These are phyloP conservation scores for Leucocoprinus sp. DNA, from an alignment of 768 basidiomycete genomes.

Conservation along the genomic window DNA sequence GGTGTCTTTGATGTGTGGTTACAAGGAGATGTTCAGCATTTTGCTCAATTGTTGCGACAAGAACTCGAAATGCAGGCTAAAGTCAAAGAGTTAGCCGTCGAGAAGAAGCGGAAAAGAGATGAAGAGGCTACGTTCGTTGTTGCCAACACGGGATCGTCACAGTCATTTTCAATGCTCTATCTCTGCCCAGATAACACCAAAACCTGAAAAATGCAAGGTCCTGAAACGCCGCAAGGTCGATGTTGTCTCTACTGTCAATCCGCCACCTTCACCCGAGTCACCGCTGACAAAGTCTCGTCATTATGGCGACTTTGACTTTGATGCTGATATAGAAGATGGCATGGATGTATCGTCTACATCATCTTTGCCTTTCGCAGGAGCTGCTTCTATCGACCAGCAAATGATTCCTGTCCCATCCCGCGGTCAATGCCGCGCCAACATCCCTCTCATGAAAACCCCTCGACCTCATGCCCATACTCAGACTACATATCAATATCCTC, in stretches of 20 bases:
- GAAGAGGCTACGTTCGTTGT: constrained; percentile 28
- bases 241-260: neutral
- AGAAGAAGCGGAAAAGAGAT: constrained; percentile 51
- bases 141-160: constrained; percentile 11
- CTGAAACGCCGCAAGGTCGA: constrained; percentile 7
- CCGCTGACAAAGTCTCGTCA: neutral
- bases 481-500: neutral
- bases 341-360: neutral
- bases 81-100: constrained; percentile 44
- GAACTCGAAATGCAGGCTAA: constrained; percentile 50
- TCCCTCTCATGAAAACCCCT: neutral
- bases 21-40: constrained; percentile 79
- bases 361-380: neutral
- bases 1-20: constrained; percentile 88
- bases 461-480: neutral
- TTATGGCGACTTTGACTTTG: neutral
- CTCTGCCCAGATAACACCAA: constrained; percentile 2
- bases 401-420: constrained; percentile 11
- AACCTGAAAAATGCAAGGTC: constrained; percentile 3
- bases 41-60: constrained; percentile 52
- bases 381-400: neutral
- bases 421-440: neutral
- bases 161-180: neutral
- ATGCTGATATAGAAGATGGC: neutral
- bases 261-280: constrained; percentile 10